Conservation (phyloP, 2,329 filamentous ascomycete species). For the Fusarium brachygibbosum region DNA sequence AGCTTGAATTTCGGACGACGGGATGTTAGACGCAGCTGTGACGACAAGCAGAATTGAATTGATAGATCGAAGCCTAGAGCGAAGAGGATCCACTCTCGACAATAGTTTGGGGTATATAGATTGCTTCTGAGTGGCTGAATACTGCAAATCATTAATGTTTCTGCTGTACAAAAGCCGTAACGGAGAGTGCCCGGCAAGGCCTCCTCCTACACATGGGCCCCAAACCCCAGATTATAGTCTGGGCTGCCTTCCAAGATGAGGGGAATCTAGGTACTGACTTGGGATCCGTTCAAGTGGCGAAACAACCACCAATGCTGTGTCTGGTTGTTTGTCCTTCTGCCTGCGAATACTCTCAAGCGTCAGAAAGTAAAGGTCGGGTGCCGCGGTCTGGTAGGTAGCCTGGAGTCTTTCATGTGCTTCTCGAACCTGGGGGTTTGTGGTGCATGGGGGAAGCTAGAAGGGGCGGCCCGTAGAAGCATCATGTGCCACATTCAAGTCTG, state of each 20-base stretch:
- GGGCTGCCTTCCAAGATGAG: constrained; percentile 25
- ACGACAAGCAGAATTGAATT: constrained; percentile 35
- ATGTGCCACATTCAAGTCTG: constrained; percentile 34
- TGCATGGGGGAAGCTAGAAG: constrained; percentile 17
- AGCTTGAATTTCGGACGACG: constrained; percentile 46
- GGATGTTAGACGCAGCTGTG: constrained; percentile 47
- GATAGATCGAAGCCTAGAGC: constrained; percentile 42
- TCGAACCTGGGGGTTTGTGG: constrained; percentile 13
- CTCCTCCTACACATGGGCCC: constrained; percentile 14
- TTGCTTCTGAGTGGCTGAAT: constrained; percentile 41
- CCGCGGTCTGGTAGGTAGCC: constrained; percentile 19
- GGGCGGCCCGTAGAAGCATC: constrained; percentile 22
- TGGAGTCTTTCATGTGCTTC: constrained; percentile 35
- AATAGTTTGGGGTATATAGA: constrained; percentile 37
- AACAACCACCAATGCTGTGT: constrained; percentile 4
- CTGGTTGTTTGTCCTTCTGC: constrained; percentile 15
- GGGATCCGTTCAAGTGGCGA: constrained; percentile 29
- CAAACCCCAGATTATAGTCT: constrained; percentile 31
- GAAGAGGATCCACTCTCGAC: constrained; percentile 42
- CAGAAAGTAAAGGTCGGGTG: constrained; percentile 13
- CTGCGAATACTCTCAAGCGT: constrained; percentile 8
- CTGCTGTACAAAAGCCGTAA: constrained; percentile 16
- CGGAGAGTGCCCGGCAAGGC: constrained; percentile 32
- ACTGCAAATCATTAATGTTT: constrained; percentile 21
- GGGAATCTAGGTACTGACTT: constrained; percentile 24